Base-by-base conservation (phyloP, 352 stramenopile genomes). In the Globisporangium orthogonon region DNA sequence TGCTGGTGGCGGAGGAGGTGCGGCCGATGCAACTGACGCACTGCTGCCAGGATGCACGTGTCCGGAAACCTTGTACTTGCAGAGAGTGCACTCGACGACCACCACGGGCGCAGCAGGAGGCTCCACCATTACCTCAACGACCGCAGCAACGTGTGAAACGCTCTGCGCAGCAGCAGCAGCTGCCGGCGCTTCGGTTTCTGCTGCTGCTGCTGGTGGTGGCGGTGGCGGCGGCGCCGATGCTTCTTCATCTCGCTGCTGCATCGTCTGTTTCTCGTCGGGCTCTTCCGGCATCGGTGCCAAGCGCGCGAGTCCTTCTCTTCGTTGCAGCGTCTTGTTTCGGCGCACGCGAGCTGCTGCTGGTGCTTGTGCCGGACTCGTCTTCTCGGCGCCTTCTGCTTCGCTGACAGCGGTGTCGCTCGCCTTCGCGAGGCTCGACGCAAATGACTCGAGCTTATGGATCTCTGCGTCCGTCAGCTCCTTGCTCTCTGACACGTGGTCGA, bases 261-360 rank as follows among this genome's bases (percentile, higher is more conserved):
- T 2, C 9, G 35, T 37, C 33, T 37, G 58, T n/a, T 66, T 15
- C 47, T 69, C 61, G 18, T 62, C 69, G 2, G 69, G 63, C 30
- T 87, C 74, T 50, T 87, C 76, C 4, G 66, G 65, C 50, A 83
- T 65, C 15, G 71, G 65, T 18, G 71, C 63, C 17, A 83, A 65
- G 47, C 59, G 78, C 29, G 57, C 61, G 28, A 77, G 59, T 1
- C 63, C 71, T 50, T 70, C 73, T 37, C 74, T 62, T 11, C 71
- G 67, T 39, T 76, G 71, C 35, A 83, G 61, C 17, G 67, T 79
- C 56, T 81, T 83, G 31, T 70, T 73, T 4, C 66, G 69, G 18
- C 71, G 67, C 1, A 56, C 50, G 29, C 69, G 65, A 47, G 54
- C 41, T n/a, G 23, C 23, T 54, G 45, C 23, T 23, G 23, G 23